A percentile compares a stretch with the other conserved stretches of the same genome.
Evolutionary conservation across 768 basidiomycete genomes (phyloP).

Genomic region (Rubroboletus satanas): DNA sequence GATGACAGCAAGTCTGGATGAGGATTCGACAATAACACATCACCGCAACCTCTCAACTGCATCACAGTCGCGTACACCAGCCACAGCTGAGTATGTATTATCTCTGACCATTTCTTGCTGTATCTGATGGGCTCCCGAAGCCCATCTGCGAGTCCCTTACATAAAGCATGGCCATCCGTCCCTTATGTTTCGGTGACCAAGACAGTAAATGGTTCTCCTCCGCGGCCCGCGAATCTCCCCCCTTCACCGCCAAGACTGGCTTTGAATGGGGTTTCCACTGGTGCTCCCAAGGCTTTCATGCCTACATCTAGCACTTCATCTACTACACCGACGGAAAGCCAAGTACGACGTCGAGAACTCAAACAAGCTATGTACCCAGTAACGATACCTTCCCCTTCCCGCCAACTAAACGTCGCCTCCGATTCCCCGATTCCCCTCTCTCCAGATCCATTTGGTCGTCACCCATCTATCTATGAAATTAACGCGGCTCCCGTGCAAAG

Average conservation of each 20-base stretch:
- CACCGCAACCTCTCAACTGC: constrained; percentile 12
- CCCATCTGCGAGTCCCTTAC: constrained; percentile 8
- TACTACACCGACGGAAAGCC: constrained; percentile 41
- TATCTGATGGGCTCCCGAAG: constrained; percentile 12
- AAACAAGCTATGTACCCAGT: constrained; percentile 47
- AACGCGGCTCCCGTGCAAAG: constrained; percentile 31
- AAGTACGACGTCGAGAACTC: constrained; percentile 50
- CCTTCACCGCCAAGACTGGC: constrained; percentile 61
- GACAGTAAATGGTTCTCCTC: constrained; percentile 19
- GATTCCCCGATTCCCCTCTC: constrained; percentile 75
- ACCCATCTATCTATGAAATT: constrained; percentile 47
- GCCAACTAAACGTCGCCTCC: constrained; percentile 21
- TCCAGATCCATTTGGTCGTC: constrained; percentile 78
- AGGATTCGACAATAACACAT: constrained; percentile 22
- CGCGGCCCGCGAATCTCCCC: constrained; percentile 25
- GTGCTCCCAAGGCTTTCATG: constrained; percentile 49
- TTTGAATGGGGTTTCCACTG: constrained; percentile 64
- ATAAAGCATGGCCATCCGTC: constrained; percentile 41
- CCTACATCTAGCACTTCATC: constrained; percentile 18
- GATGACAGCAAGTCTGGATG: constrained; percentile 18
- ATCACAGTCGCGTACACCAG: constrained; percentile 10
- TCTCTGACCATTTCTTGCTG: constrained; percentile 3
- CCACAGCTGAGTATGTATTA: constrained; percentile 21
- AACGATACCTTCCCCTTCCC: constrained; percentile 29
- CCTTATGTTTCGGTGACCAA: constrained; percentile 38